These are phyloP conservation scores for Solanum chacoense DNA, from an alignment of 305 asterid genomes.

Conservation along the genomic window DNA sequence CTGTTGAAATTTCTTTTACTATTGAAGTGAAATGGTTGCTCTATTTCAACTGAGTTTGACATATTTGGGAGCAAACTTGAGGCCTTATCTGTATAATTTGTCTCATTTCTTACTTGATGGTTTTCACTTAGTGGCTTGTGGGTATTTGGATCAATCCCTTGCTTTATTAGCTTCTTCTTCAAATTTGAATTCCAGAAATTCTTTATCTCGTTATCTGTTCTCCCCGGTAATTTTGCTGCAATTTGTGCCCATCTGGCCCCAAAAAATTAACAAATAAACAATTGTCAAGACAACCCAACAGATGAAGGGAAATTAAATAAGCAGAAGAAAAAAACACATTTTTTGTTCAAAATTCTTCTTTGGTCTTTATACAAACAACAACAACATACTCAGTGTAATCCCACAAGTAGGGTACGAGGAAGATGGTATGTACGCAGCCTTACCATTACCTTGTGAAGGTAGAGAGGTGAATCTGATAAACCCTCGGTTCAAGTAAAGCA, in stretches of 20 bases:
- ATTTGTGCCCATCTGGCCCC: conserved; percentile 80
- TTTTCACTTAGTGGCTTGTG: conserved; percentile 37
- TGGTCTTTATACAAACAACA: neutral
- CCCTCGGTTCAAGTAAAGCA: neutral
- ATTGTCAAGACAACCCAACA: neutral
- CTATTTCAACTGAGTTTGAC: conserved; percentile 3
- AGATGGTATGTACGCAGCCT: neutral
- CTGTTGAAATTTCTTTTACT: neutral
- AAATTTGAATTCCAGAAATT: conserved; percentile 75
- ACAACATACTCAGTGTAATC: neutral
- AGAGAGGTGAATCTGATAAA: neutral
- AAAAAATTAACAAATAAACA: neutral
- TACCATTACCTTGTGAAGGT: neutral
- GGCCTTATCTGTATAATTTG: conserved; percentile 1
- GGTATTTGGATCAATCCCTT: conserved; percentile 78
- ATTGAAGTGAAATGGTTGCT: conserved; percentile 1
- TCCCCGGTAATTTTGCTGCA: conserved; percentile 70
- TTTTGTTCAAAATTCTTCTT: neutral
- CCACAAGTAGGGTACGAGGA: neutral
- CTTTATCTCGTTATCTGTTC: conserved; percentile 89
- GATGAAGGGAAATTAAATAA: neutral
- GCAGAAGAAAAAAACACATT: neutral
- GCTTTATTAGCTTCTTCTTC: conserved; percentile 67
- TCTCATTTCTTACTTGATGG: conserved; percentile 1
- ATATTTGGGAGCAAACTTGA: conserved; percentile 21